phyloP scores from a whole-genome alignment of 441 rosid species.

The Erysimum cheiri region DNA sequence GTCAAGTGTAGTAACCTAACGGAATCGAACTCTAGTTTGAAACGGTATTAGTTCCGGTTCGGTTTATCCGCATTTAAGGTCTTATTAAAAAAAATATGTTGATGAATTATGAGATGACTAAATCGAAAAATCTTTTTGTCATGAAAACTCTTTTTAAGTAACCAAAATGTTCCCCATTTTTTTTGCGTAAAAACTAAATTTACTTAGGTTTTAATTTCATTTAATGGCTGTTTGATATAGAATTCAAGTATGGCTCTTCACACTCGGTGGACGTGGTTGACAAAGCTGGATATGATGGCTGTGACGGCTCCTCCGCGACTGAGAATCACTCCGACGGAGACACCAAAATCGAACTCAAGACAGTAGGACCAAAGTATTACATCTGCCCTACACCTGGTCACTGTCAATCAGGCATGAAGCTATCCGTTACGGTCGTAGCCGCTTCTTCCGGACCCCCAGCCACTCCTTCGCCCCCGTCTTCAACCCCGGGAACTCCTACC shows the following conservation, averaged over 20 bases:
- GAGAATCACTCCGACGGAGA: constrained; percentile 47
- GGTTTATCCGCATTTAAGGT: no score
- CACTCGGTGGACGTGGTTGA: constrained; percentile 56
- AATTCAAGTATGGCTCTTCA: constrained; percentile 50
- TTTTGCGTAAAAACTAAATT: no score
- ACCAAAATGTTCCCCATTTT: no score
- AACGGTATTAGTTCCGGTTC: not conserved
- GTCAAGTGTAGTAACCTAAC: not conserved
- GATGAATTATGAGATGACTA: no score
- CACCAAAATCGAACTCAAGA: constrained; percentile 44
- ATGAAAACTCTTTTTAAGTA: not conserved
- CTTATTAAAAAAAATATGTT: no score
- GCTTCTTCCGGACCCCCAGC: constrained; percentile 41
- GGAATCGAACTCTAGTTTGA: not conserved
- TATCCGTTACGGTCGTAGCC: constrained; percentile 54
- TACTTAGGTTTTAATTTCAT: not conserved
- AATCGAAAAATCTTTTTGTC: not conserved
- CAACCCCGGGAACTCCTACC: constrained; percentile 35
- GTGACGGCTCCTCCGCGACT: constrained; percentile 45
- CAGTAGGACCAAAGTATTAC: constrained; percentile 53
- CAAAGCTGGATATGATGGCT: constrained; percentile 50
- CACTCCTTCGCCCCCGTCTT: constrained; percentile 32
- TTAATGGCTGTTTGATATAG: constrained; percentile 40
- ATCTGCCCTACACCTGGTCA: constrained; percentile 65
- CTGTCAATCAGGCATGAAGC: constrained; percentile 71